Base-by-base conservation (phyloP, 2,329 filamentous ascomycete species). In the Paradendryphiella salina region DNA sequence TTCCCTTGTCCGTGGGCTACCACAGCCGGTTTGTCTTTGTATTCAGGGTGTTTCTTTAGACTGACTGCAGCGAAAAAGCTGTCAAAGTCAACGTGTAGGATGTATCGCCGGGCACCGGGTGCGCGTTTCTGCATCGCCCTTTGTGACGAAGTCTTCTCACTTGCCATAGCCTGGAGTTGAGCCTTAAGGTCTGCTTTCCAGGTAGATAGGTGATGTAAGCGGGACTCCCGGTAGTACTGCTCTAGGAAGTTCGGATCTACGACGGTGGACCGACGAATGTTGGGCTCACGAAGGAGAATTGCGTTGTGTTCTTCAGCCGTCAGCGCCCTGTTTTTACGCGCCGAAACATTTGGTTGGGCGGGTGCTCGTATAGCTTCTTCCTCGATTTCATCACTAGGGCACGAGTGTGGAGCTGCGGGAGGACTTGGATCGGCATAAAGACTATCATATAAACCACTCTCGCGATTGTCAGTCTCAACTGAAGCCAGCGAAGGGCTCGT, bases 21-120 rank as follows among this genome's bases (percentile, higher is more conserved):
- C 0, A 89, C 94, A 2, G 88, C 85, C 0, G 95, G 94, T 66
- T 91, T 93, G 42, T 89, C 85, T 32, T 80, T 77, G 53, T 84
- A 86, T 15, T 95, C 85, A 0, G 93, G 91, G 18, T 85, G 80
- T 46, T 85, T 88, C 63, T 91, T 90, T 14, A 88, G 74, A 0
- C 94, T 96, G 0, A 99, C 90, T 0, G 95, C 90, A 52, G 92
- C 96, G 73, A 99, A 99, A 75, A 99, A 99, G 72, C 91, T 94
- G 74, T 99, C 95, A 71, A 99, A 99, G 69, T 99, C 94, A 23
- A 99, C 90, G 65, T 99, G 94, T 67, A 99, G 83, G 45, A 99
- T 82, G 64, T 97, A 99, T 42, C 88, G 79, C 53, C 92, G 81
- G 3, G 85, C 75, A 0, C 87, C 88, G 10, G 82, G 77, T 20